A percentile compares a stretch with the other conserved stretches of the same genome.
These are phyloP conservation scores for Starmera quercuum DNA, from an alignment of 805 yeast species.

Conservation along the genomic window DNA sequence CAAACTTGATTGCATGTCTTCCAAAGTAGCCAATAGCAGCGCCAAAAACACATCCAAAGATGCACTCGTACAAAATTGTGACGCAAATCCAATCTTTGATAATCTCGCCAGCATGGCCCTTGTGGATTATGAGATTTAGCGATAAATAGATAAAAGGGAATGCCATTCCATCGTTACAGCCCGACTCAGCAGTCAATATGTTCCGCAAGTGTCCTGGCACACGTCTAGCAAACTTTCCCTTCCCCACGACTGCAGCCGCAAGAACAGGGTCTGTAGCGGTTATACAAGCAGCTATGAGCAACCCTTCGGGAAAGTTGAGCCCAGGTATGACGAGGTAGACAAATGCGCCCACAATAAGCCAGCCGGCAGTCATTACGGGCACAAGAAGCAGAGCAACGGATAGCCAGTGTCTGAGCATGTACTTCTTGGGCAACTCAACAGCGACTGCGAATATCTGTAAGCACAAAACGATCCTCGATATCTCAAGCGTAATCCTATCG, in stretches of 20 bases:
- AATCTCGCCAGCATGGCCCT: conserved; percentile 58
- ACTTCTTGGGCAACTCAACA: conserved; percentile 85
- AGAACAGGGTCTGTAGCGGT: conserved; percentile 95
- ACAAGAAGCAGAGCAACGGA: conserved; percentile 67
- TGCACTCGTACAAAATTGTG: conserved; percentile 75
- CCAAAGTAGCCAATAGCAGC: conserved; percentile 62
- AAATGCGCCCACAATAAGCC: conserved; percentile 77
- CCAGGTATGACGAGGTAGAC: conserved; percentile 74
- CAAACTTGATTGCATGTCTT: conserved; percentile 64
- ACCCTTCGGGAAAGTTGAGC: conserved; percentile 60
- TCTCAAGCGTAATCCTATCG: conserved; percentile 74
- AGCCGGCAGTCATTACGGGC: conserved; percentile 87
- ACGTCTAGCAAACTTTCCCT: conserved; percentile 82
- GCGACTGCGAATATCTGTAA: conserved; percentile 92
- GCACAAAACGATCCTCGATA: conserved; percentile 75
- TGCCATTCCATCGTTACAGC: conserved; percentile 94
- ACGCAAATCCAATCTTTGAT: conserved; percentile 74
- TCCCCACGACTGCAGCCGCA: conserved; percentile 94
- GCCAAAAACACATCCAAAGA: conserved; percentile 74
- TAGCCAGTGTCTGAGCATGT: conserved; percentile 78
- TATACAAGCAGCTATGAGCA: conserved; percentile 76
- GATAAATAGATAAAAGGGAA: conserved; percentile 81
- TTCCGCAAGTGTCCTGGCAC: conserved; percentile 92
- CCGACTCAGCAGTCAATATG: conserved; percentile 76
- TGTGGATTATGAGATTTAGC: conserved; percentile 57